phyloP scores from a whole-genome alignment of 1,139 yeast genomes.

The Barnettozyma hawaiiensis region DNA sequence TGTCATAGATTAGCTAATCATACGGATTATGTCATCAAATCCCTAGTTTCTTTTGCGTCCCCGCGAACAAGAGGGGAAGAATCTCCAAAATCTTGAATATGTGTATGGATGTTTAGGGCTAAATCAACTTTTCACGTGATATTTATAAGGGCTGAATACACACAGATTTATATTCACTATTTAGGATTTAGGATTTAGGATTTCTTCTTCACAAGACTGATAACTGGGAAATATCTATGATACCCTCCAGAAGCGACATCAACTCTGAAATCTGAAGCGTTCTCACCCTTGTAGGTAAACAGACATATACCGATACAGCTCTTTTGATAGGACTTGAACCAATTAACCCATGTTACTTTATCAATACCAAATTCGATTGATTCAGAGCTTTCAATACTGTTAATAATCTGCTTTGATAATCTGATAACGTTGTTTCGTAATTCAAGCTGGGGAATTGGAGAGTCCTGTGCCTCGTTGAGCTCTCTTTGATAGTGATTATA shows the following conservation, averaged over 20 bases:
- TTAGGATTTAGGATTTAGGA: background rate
- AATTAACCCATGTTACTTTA: slow-evolving; percentile 25
- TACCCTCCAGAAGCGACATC: slow-evolving; percentile 28
- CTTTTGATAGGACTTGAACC: slow-evolving; percentile 26
- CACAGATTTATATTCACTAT: background rate
- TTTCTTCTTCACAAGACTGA: slow-evolving; percentile 16
- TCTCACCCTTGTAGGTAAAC: slow-evolving; percentile 8
- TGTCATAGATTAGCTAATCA: slow-evolving; percentile 1
- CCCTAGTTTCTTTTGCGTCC: background rate
- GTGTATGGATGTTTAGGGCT: slow-evolving; percentile 3
- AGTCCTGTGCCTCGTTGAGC: slow-evolving; percentile 3
- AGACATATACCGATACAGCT: slow-evolving; percentile 21
- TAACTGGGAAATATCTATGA: slow-evolving; percentile 39
- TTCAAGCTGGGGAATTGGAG: background rate
- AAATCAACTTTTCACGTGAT: background rate
- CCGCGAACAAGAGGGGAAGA: too few species aligned
- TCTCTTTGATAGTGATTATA: slow-evolving; percentile 27
- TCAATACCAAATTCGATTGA: slow-evolving; percentile 25
- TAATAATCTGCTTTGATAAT: slow-evolving; percentile 1
- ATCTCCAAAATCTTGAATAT: background rate
- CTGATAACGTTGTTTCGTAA: slow-evolving; percentile 8
- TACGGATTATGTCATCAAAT: background rate
- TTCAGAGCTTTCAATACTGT: background rate
- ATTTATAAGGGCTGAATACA: background rate
- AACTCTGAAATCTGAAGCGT: slow-evolving; percentile 18